Evolutionary conservation across 2,329 filamentous ascomycete genomes (phyloP).

Genomic region (Pseudocercospora musae): DNA sequence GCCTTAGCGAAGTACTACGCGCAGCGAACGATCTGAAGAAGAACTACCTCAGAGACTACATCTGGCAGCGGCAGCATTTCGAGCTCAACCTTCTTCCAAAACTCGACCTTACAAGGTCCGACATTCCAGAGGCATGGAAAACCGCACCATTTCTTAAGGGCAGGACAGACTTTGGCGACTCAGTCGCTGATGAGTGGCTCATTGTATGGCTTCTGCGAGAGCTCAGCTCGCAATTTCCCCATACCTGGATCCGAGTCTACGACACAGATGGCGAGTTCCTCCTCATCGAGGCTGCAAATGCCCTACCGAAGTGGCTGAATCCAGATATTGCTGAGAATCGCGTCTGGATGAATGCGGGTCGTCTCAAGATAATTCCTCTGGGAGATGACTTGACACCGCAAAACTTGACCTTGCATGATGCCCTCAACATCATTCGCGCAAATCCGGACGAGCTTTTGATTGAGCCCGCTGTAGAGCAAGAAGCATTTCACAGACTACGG

Average conservation of each 20-base stretch:
- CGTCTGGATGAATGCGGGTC: slow-evolving; percentile 80
- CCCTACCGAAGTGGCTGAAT: slow-evolving; percentile 83
- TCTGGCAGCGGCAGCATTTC: slow-evolving; percentile 90
- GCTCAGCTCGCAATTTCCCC: slow-evolving; percentile 67
- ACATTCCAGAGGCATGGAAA: slow-evolving; percentile 1
- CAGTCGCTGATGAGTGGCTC: slow-evolving; percentile 95
- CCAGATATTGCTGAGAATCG: slow-evolving; percentile 85
- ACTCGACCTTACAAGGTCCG: slow-evolving; percentile 14
- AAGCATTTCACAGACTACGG: slow-evolving; percentile 83
- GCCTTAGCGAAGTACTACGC: slow-evolving; percentile 70
- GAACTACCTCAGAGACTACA: slow-evolving; percentile 73
- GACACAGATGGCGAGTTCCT: slow-evolving; percentile 95
- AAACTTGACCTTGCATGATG: slow-evolving; percentile 61
- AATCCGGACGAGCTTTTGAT: slow-evolving; percentile 61
- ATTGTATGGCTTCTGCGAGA: slow-evolving; percentile 86
- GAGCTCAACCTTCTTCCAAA: slow-evolving; percentile 60
- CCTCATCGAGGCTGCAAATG: slow-evolving; percentile 86
- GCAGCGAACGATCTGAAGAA: slow-evolving; percentile 62
- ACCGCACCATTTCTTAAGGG: slow-evolving; percentile 56
- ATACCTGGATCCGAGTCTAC: slow-evolving; percentile 76
- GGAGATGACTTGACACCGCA: slow-evolving; percentile 32
- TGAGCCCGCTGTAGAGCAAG: slow-evolving; percentile 72
- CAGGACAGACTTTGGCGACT: slow-evolving; percentile 84
- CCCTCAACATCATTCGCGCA: slow-evolving; percentile 58
- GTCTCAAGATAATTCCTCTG: slow-evolving; percentile 69